These are phyloP conservation scores for Capsicum pubescens DNA, from an alignment of 257 asterid genomes.

Conservation along the genomic window DNA sequence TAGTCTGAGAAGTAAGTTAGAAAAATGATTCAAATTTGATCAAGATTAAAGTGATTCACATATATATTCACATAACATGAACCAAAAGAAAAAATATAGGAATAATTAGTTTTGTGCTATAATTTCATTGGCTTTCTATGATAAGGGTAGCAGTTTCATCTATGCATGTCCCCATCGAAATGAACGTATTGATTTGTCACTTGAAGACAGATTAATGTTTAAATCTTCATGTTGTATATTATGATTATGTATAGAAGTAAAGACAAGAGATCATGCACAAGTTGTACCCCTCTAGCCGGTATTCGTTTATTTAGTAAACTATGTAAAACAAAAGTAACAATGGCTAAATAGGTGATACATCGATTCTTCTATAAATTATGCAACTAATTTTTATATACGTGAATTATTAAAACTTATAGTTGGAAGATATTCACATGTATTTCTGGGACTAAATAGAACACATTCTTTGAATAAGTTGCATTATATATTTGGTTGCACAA, in stretches of 20 bases:
- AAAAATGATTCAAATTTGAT: too few relatives aligned
- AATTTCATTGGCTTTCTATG: background rate
- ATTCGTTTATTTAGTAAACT: background rate
- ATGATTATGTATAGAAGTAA: background rate
- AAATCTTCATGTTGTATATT: background rate
- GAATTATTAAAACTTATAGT: constrained; percentile 13
- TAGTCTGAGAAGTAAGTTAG: too few relatives aligned
- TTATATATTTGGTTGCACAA: background rate
- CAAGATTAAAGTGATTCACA: background rate
- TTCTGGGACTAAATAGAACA: background rate
- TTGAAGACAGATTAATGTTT: background rate
- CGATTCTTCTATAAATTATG: background rate
- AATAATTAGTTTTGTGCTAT: background rate
- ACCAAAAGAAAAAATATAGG: background rate
- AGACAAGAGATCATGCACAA: background rate
- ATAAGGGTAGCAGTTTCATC: background rate
- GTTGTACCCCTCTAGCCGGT: background rate
- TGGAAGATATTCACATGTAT: constrained; percentile 27
- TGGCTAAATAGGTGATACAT: background rate
- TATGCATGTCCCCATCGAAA: background rate
- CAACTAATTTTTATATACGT: background rate
- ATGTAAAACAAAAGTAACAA: background rate
- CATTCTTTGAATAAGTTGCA: constrained; percentile 3
- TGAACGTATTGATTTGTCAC: background rate
- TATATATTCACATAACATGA: constrained; percentile 6